A percentile compares a stretch with the other conserved stretches of the same genome.
These are phyloP conservation scores for Hypoxylon cercidicola DNA, from an alignment of 495 filamentous ascomycete genomes.

Conservation along the genomic window DNA sequence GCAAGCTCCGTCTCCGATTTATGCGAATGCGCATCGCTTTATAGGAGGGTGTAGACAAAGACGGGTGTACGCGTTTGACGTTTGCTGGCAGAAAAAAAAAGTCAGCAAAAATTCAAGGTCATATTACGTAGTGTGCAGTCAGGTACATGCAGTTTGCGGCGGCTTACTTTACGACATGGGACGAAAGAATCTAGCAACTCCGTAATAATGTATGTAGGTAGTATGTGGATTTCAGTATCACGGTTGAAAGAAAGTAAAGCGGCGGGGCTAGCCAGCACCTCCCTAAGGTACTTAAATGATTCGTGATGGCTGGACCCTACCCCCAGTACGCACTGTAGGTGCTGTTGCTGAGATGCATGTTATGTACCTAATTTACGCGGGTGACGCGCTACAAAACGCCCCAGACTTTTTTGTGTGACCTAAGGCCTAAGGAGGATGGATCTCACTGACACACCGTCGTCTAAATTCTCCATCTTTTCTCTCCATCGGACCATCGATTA, in stretches of 20 bases:
- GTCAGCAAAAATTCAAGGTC: conserved; percentile 3
- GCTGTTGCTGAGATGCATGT: neutral
- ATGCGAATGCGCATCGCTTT: conserved; percentile 36
- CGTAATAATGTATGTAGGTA: neutral
- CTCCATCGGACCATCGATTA: too few species aligned
- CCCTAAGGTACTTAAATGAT: neutral
- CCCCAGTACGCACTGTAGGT: too few species aligned
- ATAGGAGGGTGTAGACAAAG: conserved; percentile 13
- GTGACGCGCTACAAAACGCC: conserved; percentile 26
- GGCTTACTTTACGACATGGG: neutral
- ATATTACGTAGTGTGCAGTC: neutral
- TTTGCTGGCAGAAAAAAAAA: conserved; percentile 1
- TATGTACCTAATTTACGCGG: conserved; percentile 34
- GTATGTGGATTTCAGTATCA: neutral
- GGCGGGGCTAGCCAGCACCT: neutral
- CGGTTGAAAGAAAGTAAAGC: neutral
- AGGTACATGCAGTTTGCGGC: neutral
- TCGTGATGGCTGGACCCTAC: neutral
- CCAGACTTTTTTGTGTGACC: too few species aligned
- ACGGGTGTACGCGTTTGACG: conserved; percentile 6
- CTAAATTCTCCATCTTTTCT: too few species aligned
- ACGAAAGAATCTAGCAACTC: neutral
- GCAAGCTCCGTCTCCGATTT: conserved; percentile 1
- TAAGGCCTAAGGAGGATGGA: too few species aligned
- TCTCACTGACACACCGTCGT: too few species aligned